Conservation (phyloP, 2,329 filamentous ascomycete genomes). For the Seiridium unicorne region DNA sequence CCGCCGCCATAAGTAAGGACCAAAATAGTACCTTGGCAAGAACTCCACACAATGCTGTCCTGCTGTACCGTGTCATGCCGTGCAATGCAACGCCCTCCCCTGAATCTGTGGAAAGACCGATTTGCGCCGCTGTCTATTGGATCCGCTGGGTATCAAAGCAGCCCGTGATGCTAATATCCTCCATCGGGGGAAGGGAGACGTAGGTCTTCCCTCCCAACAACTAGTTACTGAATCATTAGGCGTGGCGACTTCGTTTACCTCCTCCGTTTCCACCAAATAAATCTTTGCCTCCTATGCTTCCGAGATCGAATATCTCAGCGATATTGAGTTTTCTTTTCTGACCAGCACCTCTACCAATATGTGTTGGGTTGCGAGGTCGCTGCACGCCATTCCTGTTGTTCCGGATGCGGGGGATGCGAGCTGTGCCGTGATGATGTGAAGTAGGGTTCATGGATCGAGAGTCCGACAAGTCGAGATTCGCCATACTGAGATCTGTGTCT, state of each 20-base stretch:
- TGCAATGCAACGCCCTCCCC: constrained; percentile 7
- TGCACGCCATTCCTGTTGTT: background rate
- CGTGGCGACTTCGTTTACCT: constrained; percentile 51
- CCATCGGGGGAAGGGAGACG: background rate
- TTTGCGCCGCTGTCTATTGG: background rate
- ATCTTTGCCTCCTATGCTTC: constrained; percentile 64
- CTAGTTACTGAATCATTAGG: constrained; percentile 21
- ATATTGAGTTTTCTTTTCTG: constrained; percentile 73
- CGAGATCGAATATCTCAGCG: constrained; percentile 73
- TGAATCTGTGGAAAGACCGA: background rate
- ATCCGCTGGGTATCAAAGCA: constrained; percentile 4
- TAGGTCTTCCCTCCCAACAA: too few relatives aligned
- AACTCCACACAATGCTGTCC: constrained; percentile 9
- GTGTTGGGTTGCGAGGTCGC: constrained; percentile 17
- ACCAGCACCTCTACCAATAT: constrained; percentile 63
- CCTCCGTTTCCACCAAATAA: constrained; percentile 39
- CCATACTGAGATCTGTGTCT: constrained; percentile 57
- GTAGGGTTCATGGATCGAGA: constrained; percentile 35
- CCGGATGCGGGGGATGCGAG: constrained; percentile 21
- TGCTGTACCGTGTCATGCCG: constrained; percentile 4
- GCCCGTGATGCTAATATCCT: background rate
- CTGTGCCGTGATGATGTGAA: constrained; percentile 21
- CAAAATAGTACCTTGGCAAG: constrained; percentile 3
- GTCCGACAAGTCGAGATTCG: constrained; percentile 60
- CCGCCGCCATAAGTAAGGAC: background rate